Base-by-base conservation (phyloP, 176 grass and related monocot genomes). In the Avena atlantica region DNA sequence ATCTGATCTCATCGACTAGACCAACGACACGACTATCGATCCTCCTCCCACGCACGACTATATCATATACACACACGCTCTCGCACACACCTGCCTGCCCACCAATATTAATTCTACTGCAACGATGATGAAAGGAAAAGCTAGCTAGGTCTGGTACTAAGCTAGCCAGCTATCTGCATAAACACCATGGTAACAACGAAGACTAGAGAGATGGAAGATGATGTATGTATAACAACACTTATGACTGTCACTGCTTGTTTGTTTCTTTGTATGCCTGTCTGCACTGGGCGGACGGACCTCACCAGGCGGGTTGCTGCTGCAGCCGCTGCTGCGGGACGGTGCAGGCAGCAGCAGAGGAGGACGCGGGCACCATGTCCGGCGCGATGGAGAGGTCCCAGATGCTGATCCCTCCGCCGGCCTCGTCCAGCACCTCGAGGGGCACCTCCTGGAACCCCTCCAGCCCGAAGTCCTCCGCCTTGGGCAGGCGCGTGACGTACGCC, bases 391-490 rank as follows among this genome's bases (percentile, higher is more conserved):
- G 50, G 69, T 85, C 86, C 86, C 89, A 91, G 53, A 84, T 89
- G 58, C 70, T 79, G 63, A 76, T 27, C 70, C 16, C 84, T 21
- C 52, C 74, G 27, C 37, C 79, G 60, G 42, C 64, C 3, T 97
- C 95, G 55, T 91, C 89, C 20, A 97, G 88, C n/a, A 87, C 84
- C 79, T 90, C 89, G 5, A 90, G 91, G 2, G 94, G 82, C 78
- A 96, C 94, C 62, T 96, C 87, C 66, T 92, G 95, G 83, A 97
- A 94, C 7, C 83, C 90, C 57, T 94, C 81, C 6, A 97, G 88
- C 12, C 95, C 92, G 27, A 97, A 97, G 89, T 94, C 95, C 88
- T 97, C 95, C 11, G 95, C 92, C 84, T 91, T 97, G 34, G 95
- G 95, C 68, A 97, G 79, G 12, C 89, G 89, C 44, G 86, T 92